Conservation (phyloP, 1,139 yeast species). For the Suzukiozyma palmioleophila region DNA sequence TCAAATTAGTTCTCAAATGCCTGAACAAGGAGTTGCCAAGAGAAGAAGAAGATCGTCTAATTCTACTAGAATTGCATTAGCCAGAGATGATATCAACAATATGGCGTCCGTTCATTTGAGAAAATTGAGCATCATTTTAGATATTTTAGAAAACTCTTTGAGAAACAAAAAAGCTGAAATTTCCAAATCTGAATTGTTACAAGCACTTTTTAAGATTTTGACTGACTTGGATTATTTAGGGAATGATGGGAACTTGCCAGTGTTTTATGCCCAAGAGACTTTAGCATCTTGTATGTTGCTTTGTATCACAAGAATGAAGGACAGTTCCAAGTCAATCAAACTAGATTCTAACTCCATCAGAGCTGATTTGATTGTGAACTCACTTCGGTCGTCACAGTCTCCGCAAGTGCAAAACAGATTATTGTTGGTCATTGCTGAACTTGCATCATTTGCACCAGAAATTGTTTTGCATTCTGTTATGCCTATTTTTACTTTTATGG, state of each 20-base stretch:
- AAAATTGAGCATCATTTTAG: conserved; percentile 75
- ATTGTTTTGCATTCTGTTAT: conserved; percentile 90
- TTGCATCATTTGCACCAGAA: conserved; percentile 88
- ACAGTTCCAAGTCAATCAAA: conserved; percentile 18
- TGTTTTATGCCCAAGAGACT: conserved; percentile 85
- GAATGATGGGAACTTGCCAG: conserved; percentile 87
- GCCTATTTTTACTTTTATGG: conserved; percentile 99
- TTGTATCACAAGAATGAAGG: conserved; percentile 53
- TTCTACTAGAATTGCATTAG: conserved; percentile 70
- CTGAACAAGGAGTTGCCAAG: conserved; percentile 53
- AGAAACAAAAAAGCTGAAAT: conserved; percentile 17
- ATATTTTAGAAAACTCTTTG: conserved; percentile 58
- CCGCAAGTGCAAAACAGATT: conserved; percentile 94
- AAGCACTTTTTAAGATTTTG: conserved; percentile 62
- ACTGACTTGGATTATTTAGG: conserved; percentile 88
- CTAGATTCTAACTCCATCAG: conserved; percentile 69
- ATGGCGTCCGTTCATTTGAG: conserved; percentile 77
- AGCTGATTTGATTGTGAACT: conserved; percentile 86
- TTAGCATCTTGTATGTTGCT: conserved; percentile 82
- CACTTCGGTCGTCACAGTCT: conserved; percentile 82
- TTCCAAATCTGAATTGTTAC: conserved; percentile 48
- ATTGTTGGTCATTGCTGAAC: conserved; percentile 76
- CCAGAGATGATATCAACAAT: conserved; percentile 61
- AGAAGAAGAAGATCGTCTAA: conserved; percentile 79
- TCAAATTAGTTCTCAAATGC: conserved; percentile 40